Evolutionary conservation across 2,329 filamentous ascomycete species (phyloP).

Genomic region (Aspergillaceae sp.): DNA sequence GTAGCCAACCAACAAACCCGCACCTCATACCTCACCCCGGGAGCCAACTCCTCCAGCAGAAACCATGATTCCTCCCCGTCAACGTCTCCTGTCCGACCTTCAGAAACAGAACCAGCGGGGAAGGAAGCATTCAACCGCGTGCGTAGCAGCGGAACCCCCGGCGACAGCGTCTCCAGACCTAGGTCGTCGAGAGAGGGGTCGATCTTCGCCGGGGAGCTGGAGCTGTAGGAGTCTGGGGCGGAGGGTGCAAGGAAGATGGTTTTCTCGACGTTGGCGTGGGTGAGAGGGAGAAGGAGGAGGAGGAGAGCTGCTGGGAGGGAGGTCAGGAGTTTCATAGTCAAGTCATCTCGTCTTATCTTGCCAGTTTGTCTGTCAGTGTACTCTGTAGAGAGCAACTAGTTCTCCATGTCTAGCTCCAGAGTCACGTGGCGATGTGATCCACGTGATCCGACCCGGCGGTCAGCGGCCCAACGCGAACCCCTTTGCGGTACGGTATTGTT

Average conservation of each 20-base stretch:
- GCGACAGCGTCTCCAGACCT: conserved; percentile 57
- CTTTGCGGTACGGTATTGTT: too few species aligned
- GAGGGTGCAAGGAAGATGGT: conserved; percentile 71
- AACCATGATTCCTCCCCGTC: conserved; percentile 67
- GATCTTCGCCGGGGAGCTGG: conserved; percentile 47
- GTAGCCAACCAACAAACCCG: conserved; percentile 90
- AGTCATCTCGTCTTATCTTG: background rate
- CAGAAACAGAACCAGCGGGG: conserved; percentile 40
- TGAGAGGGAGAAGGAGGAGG: conserved; percentile 9
- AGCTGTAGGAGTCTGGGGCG: conserved; percentile 41
- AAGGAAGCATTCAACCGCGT: conserved; percentile 61
- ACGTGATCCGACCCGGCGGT: conserved; percentile 5
- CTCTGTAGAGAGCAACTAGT: too few species aligned
- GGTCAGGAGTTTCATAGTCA: background rate
- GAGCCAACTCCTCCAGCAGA: conserved; percentile 60
- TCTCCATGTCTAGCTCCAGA: too few species aligned
- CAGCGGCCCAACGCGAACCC: too few species aligned
- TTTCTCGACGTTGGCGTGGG: conserved; percentile 76
- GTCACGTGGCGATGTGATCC: background rate
- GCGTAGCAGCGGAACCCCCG: conserved; percentile 47
- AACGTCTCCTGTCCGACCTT: conserved; percentile 16
- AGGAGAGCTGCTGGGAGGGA: conserved; percentile 4
- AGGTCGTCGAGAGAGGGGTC: conserved; percentile 53
- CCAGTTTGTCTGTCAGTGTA: too few species aligned
- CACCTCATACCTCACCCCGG: conserved; percentile 75